Evolutionary conservation across 2,329 filamentous ascomycete genomes (phyloP).

Genomic region (Dothidotthia symphoricarpi): DNA sequence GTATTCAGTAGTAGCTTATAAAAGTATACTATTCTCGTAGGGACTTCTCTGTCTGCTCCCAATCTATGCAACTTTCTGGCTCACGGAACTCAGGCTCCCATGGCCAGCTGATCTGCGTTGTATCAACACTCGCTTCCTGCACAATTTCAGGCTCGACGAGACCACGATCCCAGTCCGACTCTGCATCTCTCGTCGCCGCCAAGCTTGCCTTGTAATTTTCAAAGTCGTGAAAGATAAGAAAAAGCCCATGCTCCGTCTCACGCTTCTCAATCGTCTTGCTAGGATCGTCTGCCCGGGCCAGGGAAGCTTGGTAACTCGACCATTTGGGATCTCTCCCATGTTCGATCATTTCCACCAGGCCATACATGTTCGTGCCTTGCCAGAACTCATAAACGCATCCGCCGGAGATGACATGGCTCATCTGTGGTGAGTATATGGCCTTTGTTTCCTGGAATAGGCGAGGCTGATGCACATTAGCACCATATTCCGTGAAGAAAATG

Average conservation of each 20-base stretch:
- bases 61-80: slow-evolving; percentile 4
- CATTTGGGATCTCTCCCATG: not conserved
- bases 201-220: slow-evolving; percentile 6
- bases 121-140: slow-evolving; percentile 2
- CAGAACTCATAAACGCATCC: slow-evolving; percentile 13
- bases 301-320: not conserved
- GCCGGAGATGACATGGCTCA: slow-evolving; percentile 13
- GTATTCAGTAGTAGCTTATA: too few species aligned
- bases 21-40: not conserved
- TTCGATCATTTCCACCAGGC: slow-evolving; percentile 6
- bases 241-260: slow-evolving; percentile 1
- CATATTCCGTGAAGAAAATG: slow-evolving; percentile 13
- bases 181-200: slow-evolving; percentile 1
- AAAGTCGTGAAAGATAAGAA: slow-evolving; percentile 7
- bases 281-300: not conserved
- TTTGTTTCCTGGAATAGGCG: slow-evolving; percentile 9
- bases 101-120: slow-evolving; percentile 3
- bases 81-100: slow-evolving; percentile 5
- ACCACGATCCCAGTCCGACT: slow-evolving; percentile 4
- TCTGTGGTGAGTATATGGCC: slow-evolving; percentile 8
- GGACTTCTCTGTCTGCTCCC: not conserved
- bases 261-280: slow-evolving; percentile 6
- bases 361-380: slow-evolving; percentile 7
- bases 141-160: slow-evolving; percentile 3
- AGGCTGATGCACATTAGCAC: not conserved